These are phyloP conservation scores for Salvia rosmarinus DNA, from an alignment of 257 asterid species.

Conservation along the genomic window DNA sequence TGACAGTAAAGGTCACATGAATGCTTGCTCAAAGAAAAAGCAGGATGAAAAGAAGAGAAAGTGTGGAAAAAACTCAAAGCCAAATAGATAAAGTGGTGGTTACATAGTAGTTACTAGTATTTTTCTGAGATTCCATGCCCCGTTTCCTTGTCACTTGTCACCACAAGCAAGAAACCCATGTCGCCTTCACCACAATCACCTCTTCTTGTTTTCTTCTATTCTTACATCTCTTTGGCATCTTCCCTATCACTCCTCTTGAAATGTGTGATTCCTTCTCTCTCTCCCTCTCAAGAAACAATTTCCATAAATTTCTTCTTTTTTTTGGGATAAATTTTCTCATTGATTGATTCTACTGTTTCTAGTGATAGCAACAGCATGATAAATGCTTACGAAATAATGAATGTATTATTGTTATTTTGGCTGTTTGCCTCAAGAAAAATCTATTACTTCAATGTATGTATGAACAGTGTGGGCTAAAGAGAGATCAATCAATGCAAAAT, in stretches of 20 bases:
- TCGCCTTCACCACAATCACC: slow-evolving; percentile 67
- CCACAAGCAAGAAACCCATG: slow-evolving; percentile 42
- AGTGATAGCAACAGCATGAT: slow-evolving; percentile 16
- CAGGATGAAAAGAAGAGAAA: slow-evolving; percentile 9
- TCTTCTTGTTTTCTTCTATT: slow-evolving; percentile 59
- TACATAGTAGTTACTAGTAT: neutral
- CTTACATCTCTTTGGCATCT: slow-evolving; percentile 59
- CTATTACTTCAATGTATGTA: too few species aligned
- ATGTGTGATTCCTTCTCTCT: slow-evolving; percentile 50
- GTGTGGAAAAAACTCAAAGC: slow-evolving; percentile 25
- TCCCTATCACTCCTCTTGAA: slow-evolving; percentile 49
- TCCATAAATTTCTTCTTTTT: neutral
- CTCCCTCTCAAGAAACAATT: slow-evolving; percentile 24
- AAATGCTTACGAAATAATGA: neutral
- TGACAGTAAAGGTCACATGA: slow-evolving; percentile 32
- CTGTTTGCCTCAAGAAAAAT: neutral
- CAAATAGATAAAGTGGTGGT: slow-evolving; percentile 27
- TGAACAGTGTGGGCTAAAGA: neutral
- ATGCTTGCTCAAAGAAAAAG: neutral
- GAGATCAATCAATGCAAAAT: neutral
- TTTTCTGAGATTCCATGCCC: slow-evolving; percentile 31
- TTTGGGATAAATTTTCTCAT: neutral
- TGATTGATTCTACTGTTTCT: slow-evolving; percentile 1
- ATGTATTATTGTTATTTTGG: neutral
- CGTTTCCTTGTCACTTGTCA: slow-evolving; percentile 41